Evolutionary conservation across 1,284 basidiomycete species (phyloP).

Genomic region (Vanrija humicola): DNA sequence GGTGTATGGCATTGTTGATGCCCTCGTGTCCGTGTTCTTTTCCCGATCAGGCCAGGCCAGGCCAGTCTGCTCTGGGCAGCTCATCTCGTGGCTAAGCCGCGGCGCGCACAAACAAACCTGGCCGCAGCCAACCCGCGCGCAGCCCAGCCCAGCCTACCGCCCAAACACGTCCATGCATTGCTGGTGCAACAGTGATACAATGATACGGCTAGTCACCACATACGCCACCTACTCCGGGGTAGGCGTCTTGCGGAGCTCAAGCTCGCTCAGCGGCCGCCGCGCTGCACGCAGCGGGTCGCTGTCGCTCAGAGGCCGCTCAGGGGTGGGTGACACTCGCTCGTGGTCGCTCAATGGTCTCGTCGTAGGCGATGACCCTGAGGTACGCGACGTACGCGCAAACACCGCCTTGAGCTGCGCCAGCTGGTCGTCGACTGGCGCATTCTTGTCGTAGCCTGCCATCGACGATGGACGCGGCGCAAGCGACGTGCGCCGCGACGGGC

Average conservation of each 20-base stretch:
- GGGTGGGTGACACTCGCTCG: background rate
- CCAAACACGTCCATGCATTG: background rate
- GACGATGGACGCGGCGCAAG: conserved; percentile 27
- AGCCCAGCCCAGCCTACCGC: background rate
- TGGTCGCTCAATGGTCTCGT: background rate
- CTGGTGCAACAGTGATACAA: background rate
- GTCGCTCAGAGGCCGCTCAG: conserved; percentile 4
- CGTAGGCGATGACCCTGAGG: background rate
- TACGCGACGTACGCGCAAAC: conserved; percentile 18
- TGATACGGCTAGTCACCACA: background rate
- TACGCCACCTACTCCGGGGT: background rate
- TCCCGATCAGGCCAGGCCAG: no score
- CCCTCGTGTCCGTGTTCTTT: no score
- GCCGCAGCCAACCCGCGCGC: no score
- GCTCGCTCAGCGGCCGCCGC: conserved; percentile 4
- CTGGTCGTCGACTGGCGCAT: conserved; percentile 37
- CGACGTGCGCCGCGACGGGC: conserved; percentile 15
- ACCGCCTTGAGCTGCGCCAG: conserved; percentile 42
- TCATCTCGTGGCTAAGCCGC: no score
- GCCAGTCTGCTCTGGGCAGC: no score
- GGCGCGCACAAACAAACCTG: no score
- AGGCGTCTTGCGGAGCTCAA: conserved; percentile 1
- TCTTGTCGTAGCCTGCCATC: conserved; percentile 25
- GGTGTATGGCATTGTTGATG: no score
- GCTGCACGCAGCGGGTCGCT: background rate